Percentiles rank a stretch among this genome's conserved stretches.
phyloP scores from a whole-genome alignment of 1,284 basidiomycete species.

The Exsudoporus floridanus region DNA sequence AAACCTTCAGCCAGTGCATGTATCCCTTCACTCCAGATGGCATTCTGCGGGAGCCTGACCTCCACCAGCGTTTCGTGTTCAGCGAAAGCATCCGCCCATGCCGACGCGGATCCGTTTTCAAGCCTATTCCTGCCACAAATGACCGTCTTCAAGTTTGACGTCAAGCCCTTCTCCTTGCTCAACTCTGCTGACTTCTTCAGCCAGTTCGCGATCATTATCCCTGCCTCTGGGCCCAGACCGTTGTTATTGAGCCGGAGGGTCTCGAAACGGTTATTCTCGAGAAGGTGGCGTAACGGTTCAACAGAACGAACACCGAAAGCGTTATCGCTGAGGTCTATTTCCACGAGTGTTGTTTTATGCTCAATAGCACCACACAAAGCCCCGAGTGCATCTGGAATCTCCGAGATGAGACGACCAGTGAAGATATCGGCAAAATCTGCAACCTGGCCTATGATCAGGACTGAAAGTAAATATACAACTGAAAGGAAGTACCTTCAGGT shows the following conservation, averaged over 20 bases:
- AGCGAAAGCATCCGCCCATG: conserved; percentile 88
- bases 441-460: conserved; percentile 50
- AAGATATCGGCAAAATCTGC: conserved; percentile 98
- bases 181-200: conserved; percentile 76
- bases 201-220: conserved; percentile 83
- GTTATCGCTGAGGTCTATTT: conserved; percentile 93
- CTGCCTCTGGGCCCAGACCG: conserved; percentile 92
- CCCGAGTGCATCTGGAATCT: conserved; percentile 89
- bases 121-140: conserved; percentile 95
- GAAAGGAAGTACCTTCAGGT: conserved; percentile 59
- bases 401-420: conserved; percentile 92
- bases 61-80: conserved; percentile 82
- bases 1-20: conserved; percentile 80
- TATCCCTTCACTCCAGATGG: conserved; percentile 94
- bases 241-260: conserved; percentile 96
- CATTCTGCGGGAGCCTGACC: conserved; percentile 95
- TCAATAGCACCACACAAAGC: conserved; percentile 88
- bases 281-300: conserved; percentile 91
- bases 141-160: conserved; percentile 74
- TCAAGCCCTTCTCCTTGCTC: conserved; percentile 63
- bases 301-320: conserved; percentile 96
- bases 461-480: conserved; percentile 1
- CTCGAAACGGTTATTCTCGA: conserved; percentile 75
- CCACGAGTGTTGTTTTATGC: conserved; percentile 76
- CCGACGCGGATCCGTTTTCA: conserved; percentile 84